Conservation (phyloP, 306 rosid genomes). For the cucumber (Cucumis sativus) region Cucumber_9930_V3 NC_026657.2:9624001-9624500, state of each 20-base stretch:
- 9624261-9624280: neutral
- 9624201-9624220: neutral
- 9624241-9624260: neutral
- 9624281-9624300: neutral
- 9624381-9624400: slow-evolving; percentile 29
- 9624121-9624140: neutral
- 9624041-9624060: neutral
- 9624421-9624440: slow-evolving; percentile 30
- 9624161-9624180: neutral
- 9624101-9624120: neutral
- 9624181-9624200: neutral
- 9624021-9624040: neutral
- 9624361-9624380: slow-evolving; percentile 40
- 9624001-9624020: neutral
- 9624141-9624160: neutral
- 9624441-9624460: slow-evolving; percentile 17
- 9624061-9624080: neutral
- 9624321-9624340: slow-evolving; percentile 14
- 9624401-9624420: slow-evolving; percentile 41
- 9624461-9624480: slow-evolving; percentile 54
- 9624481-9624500: slow-evolving; percentile 91
- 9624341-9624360: slow-evolving; percentile 28
- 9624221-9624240: neutral
- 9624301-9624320: neutral
- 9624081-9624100: neutral